Base-by-base conservation (phyloP, 2,329 filamentous ascomycete species). In the Trichoderma harzianum region DNA sequence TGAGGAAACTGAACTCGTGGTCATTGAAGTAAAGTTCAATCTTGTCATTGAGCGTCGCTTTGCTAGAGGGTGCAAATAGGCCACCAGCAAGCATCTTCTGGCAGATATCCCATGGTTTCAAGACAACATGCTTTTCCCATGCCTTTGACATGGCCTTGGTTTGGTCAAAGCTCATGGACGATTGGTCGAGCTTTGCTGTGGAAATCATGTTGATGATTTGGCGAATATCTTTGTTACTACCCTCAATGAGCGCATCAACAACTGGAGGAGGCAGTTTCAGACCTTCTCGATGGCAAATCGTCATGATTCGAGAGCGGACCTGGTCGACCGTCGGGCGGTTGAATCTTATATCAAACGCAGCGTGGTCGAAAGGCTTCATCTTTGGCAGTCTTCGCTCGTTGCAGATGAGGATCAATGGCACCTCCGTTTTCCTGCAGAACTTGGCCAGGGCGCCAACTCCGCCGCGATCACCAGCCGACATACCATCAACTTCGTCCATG, bases 21-120 rank as follows among this genome's bases (percentile, higher is more conserved):
- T 99, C 96, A 80, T 99, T 98, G 86, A 99, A 99, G 81, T 99
- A 99, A 1, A 99, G 89, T 82, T 99, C 95, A 74, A 97, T 96
- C 86, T 99, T 99, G 81, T 99, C 95, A 79, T 98, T 98, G 43
- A 99, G 84, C 0, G 94, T 97, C 3, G 93, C 86, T 75, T 93
- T 97, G 82, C 94, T 97, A 64, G 91, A 90, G 5, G 91, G 88
- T 28, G 93, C 88, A 82, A 98, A 99, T 82, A 98, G 89, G 47
- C 94, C 93, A 5, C 94, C 91, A 30, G 89, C 93, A 7, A 99
- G 88, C 79, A 99, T 94, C 83, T 98, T 98, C 79, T 92, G 89
- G 74, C 93, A 95, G 77, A 99, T 99, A 78, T 99, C 96, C 96
- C 96, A 99, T 0, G 96, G 96, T 82, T 98, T 98, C 70, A 99